Conservation (phyloP, 2,329 filamentous ascomycete species). For the Colletotrichum spaethianum region DNA sequence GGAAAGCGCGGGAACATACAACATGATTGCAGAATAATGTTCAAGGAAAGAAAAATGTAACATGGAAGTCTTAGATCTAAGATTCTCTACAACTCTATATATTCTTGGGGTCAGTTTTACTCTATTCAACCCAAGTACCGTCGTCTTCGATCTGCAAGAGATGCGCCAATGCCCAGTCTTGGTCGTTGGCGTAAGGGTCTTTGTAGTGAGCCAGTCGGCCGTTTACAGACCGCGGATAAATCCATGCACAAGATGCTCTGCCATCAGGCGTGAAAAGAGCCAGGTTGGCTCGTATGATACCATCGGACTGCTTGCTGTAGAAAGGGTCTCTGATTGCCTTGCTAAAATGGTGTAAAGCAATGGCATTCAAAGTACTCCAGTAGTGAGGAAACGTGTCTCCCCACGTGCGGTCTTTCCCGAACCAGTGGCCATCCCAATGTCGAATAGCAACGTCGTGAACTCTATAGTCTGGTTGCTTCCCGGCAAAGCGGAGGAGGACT, state of each 20-base stretch:
- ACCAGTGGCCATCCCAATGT: constrained; percentile 41
- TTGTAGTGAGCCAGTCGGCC: constrained; percentile 30
- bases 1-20: no score
- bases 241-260: constrained; percentile 36
- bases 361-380: constrained; percentile 39
- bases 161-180: constrained; percentile 37
- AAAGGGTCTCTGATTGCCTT: constrained; percentile 12
- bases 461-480: constrained; percentile 39
- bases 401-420: constrained; percentile 39
- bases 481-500: constrained; percentile 31
- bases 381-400: constrained; percentile 40
- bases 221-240: constrained; percentile 38
- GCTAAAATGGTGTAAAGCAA: constrained; percentile 33
- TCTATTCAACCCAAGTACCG: not conserved
- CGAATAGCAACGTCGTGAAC: constrained; percentile 37
- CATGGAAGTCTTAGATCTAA: no score
- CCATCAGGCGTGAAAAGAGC: constrained; percentile 33
- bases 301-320: constrained; percentile 5
- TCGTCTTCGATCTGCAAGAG: constrained; percentile 35
- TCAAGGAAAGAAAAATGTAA: no score
- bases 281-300: constrained; percentile 29
- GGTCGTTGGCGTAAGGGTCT: constrained; percentile 38
- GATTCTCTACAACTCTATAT: no score
- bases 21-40: no score
- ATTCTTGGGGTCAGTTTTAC: no score